Evolutionary conservation across 1,284 basidiomycete genomes (phyloP).

Genomic region (Ceratobasidium sp.): DNA sequence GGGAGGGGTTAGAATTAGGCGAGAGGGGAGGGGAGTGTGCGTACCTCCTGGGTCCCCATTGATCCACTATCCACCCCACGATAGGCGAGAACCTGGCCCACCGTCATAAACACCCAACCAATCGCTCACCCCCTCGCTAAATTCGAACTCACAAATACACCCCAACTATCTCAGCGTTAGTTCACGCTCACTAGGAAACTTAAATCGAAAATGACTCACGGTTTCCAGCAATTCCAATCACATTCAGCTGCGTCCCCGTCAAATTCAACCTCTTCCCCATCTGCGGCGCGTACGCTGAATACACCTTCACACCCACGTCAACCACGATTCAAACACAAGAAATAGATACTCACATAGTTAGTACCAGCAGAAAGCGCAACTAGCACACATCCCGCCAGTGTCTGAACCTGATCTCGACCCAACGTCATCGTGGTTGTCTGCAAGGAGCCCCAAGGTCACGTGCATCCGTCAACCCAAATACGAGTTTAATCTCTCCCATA

Average conservation of each 20-base stretch:
- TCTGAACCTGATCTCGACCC: slow-evolving; percentile 23
- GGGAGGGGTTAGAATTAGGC: slow-evolving; percentile 52
- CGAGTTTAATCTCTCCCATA: no score
- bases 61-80: slow-evolving; percentile 78
- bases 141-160: slow-evolving; percentile 58
- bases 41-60: slow-evolving; percentile 70
- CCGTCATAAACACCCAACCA: slow-evolving; percentile 59
- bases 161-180: slow-evolving; percentile 15
- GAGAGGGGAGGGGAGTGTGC: slow-evolving; percentile 56
- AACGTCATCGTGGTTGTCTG: slow-evolving; percentile 33
- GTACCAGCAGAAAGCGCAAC: slow-evolving; percentile 47
- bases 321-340: neutral
- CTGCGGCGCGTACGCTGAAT: slow-evolving; percentile 42
- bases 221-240: slow-evolving; percentile 66
- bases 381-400: slow-evolving; percentile 41
- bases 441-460: no score
- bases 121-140: no score
- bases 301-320: slow-evolving; percentile 9
- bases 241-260: slow-evolving; percentile 80
- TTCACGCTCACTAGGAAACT: neutral
- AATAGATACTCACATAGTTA: slow-evolving; percentile 45
- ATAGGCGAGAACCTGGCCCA: slow-evolving; percentile 70
- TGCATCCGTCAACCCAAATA: no score
- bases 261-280: slow-evolving; percentile 54
- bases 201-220: neutral